Base-by-base conservation (phyloP, 2,329 filamentous ascomycete genomes). In the Ustulina deusta region DNA sequence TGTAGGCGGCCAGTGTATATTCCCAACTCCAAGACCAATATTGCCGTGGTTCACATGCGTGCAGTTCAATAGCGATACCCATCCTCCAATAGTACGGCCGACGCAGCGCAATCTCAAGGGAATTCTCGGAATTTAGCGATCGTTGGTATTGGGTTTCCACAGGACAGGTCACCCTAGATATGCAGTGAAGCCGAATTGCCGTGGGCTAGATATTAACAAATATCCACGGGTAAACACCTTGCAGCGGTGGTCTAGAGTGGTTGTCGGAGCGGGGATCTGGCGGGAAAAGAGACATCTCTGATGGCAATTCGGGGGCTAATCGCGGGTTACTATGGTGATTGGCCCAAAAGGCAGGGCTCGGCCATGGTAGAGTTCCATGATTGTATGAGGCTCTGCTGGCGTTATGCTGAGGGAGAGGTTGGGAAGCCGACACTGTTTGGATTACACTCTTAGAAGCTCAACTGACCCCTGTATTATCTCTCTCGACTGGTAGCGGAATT, bases 201-300 rank as follows among this genome's bases (percentile, higher is more conserved):
- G 60, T 25, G 15, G 40, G 38, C 29, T n/a, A 46, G 60, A 62
- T 55, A 62, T 62, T 56, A 62, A 62, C 38, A 38, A 52, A 15
- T 61, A 62, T 54, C 59, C 59, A 20, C 49, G 59, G 59, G 15
- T 55, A 62, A 62, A 54, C 27, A 27, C 59, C 59, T 34, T 55
- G 59, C 49, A 46, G 48, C n/a, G n/a, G 15, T 15, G 38, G 48
- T 38, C 49, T 17, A 11, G 5, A 38, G 25, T 38, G 60, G 40
- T 46, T 48, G 60, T 40, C 44, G 36, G 27, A 20, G 27, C 20
- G 36, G 48, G 36, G 17, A 22, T 15, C 17, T 9, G 6, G 36
- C 3, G 25, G 13, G 15, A 54, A 34, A 44, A 7, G 40, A 25
- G 27, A 6, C 15, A 1, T 13, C n/a, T 17, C 48, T 40, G 15